Base-by-base conservation (phyloP, 768 basidiomycete genomes). In the Galerina sulciceps region DNA sequence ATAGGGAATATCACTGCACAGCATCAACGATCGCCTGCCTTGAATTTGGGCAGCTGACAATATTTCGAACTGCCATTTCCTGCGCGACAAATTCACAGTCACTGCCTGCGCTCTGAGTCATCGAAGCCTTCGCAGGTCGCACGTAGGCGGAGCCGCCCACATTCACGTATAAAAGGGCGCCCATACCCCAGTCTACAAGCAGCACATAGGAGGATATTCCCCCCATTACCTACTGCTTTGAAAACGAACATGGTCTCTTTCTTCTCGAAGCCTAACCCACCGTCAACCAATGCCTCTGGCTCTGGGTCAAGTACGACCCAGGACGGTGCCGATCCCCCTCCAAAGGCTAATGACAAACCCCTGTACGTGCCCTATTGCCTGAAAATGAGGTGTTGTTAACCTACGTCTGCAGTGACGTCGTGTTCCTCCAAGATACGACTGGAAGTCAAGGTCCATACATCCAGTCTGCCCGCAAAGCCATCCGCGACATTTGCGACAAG, bases 371-470 rank as follows among this genome's bases (percentile, higher is more conserved):
- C 4, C n/a, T 37, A 26, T 37, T 5, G 1, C 18, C 17, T 50
- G 14, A 13, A 15, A 2, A 6, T 10, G 11, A 3, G n/a, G 17
- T 44, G 15, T 26, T 20, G 22, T 42, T 53, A 13, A 51, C 13
- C 26, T 22, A 11, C 17, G n/a, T 35, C n/a, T 10, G 10, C 43
- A 73, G 73, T 4, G 82, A 83, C 60, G 71, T 84, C 11, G 75
- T 81, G 4, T 84, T 84, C 68, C 70, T 84, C 18, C 75, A 81
- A 63, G 82, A 84, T 68, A 78, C 77, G 42, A 85, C 83, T 4
- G 82, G 80, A 3, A 76, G 75, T 45, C 78, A 80, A 62, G 71
- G 71, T 5, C 70, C 70, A 10, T 79, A 79, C 51, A 77, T 80
- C 50, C 55, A 69, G 31, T 69, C 74, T n/a, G 80, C 81, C 6